Percentiles rank a stretch among this genome's conserved stretches.
phyloP scores from a whole-genome alignment of 192 early-diverging fungal species.

The Dispira simplex region DNA sequence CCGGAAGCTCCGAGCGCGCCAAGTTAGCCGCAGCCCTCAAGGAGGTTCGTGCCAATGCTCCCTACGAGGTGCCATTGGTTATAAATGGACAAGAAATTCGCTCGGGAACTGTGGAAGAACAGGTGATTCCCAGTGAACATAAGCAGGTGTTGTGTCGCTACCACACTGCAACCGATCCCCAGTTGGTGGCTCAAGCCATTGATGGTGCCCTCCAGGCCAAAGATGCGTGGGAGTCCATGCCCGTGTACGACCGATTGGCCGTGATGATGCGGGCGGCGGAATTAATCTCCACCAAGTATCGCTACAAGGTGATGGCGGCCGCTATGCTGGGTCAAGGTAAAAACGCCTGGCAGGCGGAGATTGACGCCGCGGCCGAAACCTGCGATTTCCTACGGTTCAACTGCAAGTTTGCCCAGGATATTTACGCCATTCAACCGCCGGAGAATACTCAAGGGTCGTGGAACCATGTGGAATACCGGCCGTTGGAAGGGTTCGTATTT shows the following conservation, averaged over 20 bases:
- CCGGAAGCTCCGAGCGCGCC: slow-evolving; percentile 53
- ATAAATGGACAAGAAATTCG: slow-evolving; percentile 75
- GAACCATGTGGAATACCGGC: slow-evolving; percentile 94
- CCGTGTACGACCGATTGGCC: slow-evolving; percentile 83
- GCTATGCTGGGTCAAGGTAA: slow-evolving; percentile 98
- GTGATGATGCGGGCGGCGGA: slow-evolving; percentile 99
- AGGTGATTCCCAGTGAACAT: slow-evolving; percentile 75
- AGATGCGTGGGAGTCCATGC: slow-evolving; percentile 80
- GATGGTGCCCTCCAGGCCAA: slow-evolving; percentile 72
- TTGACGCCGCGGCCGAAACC: slow-evolving; percentile 92
- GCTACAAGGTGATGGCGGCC: slow-evolving; percentile 81
- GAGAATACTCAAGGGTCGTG: slow-evolving; percentile 70
- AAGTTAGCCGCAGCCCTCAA: slow-evolving; percentile 64
- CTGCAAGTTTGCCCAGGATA: slow-evolving; percentile 81
- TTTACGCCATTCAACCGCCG: slow-evolving; percentile 86
- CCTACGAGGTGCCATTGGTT: slow-evolving; percentile 64
- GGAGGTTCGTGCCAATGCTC: slow-evolving; percentile 47
- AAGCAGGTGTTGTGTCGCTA: slow-evolving; percentile 61
- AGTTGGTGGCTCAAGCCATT: slow-evolving; percentile 66
- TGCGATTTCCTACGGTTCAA: slow-evolving; percentile 94
- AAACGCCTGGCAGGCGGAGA: slow-evolving; percentile 98
- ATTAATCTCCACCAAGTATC: slow-evolving; percentile 75
- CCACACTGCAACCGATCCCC: slow-evolving; percentile 56
- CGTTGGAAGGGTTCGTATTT: slow-evolving; percentile 94
- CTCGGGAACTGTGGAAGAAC: slow-evolving; percentile 47